Base-by-base conservation (phyloP, 306 rosid species). In the Mimosa pudica region DNA sequence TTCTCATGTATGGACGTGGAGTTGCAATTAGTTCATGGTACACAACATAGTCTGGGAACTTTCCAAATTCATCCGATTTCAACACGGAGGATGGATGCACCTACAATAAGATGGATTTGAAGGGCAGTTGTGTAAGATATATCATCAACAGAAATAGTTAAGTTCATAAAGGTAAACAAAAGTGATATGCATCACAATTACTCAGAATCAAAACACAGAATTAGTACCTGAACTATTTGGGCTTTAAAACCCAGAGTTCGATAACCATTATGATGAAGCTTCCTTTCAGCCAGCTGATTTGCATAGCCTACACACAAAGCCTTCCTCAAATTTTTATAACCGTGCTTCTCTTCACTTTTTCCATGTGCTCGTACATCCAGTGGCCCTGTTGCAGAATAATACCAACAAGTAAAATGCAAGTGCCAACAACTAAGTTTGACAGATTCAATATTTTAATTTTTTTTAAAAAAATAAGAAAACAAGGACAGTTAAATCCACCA, bases 271-370 rank as follows among this genome's bases (percentile, higher is more conserved):
- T 95, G 98, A 82, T 91, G 90, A 77, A 95, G 75, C 92, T 91
- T 95, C 87, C 98, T 86, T 90, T 92, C 98, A 84, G 98, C 97
- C 70, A 92, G 96, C 85, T 95, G 98, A 89, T 82, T 95, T 12
- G 98, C 98, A 90, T 79, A 95, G 45, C 98, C 98, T 61, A 88
- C 88, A 80, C 98, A 92, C 83, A 95, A 83, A 67, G 97, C 90
- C 86, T 91, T 92, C 89, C 98, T 92, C 90, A 95, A 83, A 71
- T 85, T 87, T 76, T 72, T 85, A 85, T 91, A 92, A 81, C 81
- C 87, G 32, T 57, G 82, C 72, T 73, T 83, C 81, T 89, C 93
- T 74, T 78, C 89, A 74, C 82, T 44, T 82, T 81, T 87, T 84
- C 91, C 73, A 78, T 62, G 79, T 73, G 81, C 76, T 83, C 80